Evolutionary conservation across 176 grass and related monocot genomes (phyloP).

Genomic region (Triticum turgidum): DNA sequence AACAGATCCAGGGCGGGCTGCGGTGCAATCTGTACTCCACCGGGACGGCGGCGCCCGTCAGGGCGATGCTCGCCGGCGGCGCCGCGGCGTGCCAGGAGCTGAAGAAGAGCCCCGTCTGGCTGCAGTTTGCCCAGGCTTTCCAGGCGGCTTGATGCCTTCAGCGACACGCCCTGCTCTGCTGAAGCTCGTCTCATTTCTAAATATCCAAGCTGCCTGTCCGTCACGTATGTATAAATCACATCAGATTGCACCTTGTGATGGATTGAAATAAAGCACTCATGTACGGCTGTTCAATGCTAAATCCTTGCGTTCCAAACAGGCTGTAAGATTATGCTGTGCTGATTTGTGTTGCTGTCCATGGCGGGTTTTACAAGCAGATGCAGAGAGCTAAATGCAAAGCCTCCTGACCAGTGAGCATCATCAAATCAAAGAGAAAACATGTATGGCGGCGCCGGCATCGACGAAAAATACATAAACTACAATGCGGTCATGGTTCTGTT

Average conservation of each 20-base stretch:
- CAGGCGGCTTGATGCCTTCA: constrained; percentile 6
- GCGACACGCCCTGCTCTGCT: no score
- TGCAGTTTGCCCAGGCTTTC: constrained; percentile 4
- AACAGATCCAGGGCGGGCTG: constrained; percentile 21
- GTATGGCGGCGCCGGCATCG: no score
- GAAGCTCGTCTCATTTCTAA: background rate
- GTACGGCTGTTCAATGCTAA: background rate
- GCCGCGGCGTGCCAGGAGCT: background rate
- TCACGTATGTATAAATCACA: background rate
- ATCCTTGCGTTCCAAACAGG: no score
- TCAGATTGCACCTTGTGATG: background rate
- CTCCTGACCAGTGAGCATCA: no score
- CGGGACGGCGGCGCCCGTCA: background rate
- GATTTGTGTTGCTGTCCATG: no score
- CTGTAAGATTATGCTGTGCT: no score
- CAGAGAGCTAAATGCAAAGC: no score
- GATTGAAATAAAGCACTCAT: background rate
- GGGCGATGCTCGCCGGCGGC: background rate
- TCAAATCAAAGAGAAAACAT: no score
- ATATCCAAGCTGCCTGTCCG: no score
- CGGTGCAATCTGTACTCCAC: constrained; percentile 22
- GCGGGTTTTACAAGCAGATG: no score
- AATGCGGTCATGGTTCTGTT: no score
- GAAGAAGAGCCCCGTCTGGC: constrained; percentile 31
- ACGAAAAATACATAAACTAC: no score